These are phyloP conservation scores for Didymosphaeria variabile DNA, from an alignment of 2,329 filamentous ascomycete species.

Conservation along the genomic window DNA sequence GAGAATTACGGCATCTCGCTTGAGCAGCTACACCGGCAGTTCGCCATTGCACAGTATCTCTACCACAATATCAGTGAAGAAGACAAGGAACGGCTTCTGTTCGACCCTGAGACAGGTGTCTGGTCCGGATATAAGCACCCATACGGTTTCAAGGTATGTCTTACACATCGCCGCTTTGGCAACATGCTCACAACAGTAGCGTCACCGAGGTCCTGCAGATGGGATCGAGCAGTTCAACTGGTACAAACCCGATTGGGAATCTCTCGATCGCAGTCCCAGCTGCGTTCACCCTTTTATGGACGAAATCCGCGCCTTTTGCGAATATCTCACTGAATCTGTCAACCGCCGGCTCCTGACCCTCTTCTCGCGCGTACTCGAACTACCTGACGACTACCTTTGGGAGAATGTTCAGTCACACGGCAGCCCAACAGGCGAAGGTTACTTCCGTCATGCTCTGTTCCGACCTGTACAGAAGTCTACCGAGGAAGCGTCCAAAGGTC, in stretches of 20 bases:
- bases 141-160: conserved; percentile 55
- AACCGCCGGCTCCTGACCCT: conserved; percentile 50
- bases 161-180: not conserved
- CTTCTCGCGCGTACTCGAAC: conserved; percentile 34
- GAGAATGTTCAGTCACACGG: conserved; percentile 34
- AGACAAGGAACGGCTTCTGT: conserved; percentile 60
- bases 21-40: conserved; percentile 60
- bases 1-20: conserved; percentile 62
- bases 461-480: conserved; percentile 34
- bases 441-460: conserved; percentile 36
- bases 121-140: conserved; percentile 63
- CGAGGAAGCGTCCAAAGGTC: conserved; percentile 35
- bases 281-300: conserved; percentile 62
- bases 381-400: conserved; percentile 36
- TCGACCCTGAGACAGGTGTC: conserved; percentile 57
- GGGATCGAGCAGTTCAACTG: conserved; percentile 66
- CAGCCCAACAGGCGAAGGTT: conserved; percentile 33
- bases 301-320: conserved; percentile 57
- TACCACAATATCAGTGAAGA: conserved; percentile 61
- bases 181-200: conserved; percentile 17
- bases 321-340: conserved; percentile 60
- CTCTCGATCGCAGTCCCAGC: conserved; percentile 54
- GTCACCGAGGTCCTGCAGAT: conserved; percentile 55
- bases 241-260: conserved; percentile 59
- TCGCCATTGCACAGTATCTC: conserved; percentile 60